A percentile compares a stretch with the other conserved stretches of the same genome.
Conservation (phyloP, 805 yeast genomes). For the Nakazawaea peltata region DNA sequence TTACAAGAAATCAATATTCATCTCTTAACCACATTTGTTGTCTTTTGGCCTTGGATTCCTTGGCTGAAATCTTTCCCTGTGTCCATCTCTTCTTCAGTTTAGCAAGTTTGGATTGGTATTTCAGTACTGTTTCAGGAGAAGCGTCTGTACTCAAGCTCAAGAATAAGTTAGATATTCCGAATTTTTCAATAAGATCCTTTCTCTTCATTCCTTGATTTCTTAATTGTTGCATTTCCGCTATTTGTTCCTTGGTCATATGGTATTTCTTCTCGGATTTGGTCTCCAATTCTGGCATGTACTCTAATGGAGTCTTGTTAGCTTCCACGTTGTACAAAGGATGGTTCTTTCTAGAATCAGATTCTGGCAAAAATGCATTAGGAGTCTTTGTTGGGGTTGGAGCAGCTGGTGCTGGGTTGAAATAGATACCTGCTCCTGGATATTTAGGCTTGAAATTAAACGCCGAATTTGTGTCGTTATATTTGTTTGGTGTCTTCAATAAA, state of each 20-base stretch:
- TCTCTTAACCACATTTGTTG: slow-evolving; percentile 10
- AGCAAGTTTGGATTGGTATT: slow-evolving; percentile 2
- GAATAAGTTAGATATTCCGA: slow-evolving; percentile 21
- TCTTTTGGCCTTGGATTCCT: slow-evolving; percentile 15
- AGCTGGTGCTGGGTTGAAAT: slow-evolving; percentile 28
- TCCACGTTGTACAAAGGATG: slow-evolving; percentile 17
- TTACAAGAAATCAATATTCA: slow-evolving; percentile 1
- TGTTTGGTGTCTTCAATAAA: slow-evolving; percentile 26
- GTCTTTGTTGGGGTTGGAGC: slow-evolving; percentile 22
- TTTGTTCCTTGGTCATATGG: slow-evolving; percentile 16
- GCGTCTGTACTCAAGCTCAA: slow-evolving; percentile 21
- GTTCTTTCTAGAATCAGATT: slow-evolving; percentile 19
- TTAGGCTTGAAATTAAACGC: slow-evolving; percentile 26
- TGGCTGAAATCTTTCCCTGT: slow-evolving; percentile 14
- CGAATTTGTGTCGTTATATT: slow-evolving; percentile 26
- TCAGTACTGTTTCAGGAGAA: slow-evolving; percentile 12
- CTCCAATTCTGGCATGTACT: slow-evolving; percentile 23
- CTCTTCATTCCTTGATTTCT: slow-evolving; percentile 23
- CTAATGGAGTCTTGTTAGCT: slow-evolving; percentile 11
- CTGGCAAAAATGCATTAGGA: slow-evolving; percentile 27
- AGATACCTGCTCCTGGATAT: slow-evolving; percentile 24
- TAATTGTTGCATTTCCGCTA: slow-evolving; percentile 20
- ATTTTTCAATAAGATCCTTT: slow-evolving; percentile 21
- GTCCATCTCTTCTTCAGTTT: slow-evolving; percentile 4
- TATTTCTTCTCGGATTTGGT: slow-evolving; percentile 18